Evolutionary conservation across 2,329 filamentous ascomycete species (phyloP).

Genomic region (Diaporthe nobilis): DNA sequence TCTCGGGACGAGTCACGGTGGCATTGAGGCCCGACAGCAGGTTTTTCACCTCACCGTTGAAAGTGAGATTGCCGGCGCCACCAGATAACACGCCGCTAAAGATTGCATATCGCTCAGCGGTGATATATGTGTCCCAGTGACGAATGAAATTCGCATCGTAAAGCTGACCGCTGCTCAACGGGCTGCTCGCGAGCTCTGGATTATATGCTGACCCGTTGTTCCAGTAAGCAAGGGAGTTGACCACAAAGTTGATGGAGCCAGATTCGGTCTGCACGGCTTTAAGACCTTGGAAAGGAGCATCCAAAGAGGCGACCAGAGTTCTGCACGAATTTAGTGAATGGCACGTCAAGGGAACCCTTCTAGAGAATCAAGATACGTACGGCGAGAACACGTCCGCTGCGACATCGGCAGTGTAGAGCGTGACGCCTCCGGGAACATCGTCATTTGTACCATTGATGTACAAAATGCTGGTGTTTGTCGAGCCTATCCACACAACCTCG

Average conservation of each 20-base stretch:
- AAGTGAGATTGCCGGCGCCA: conserved; percentile 46
- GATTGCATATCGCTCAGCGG: conserved; percentile 68
- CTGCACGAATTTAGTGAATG: conserved; percentile 37
- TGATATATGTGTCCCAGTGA: conserved; percentile 72
- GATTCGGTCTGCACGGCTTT: conserved; percentile 51
- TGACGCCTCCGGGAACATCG: conserved; percentile 57
- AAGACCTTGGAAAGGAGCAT: conserved; percentile 55
- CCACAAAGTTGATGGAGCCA: conserved; percentile 55
- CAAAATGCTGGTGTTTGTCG: conserved; percentile 60
- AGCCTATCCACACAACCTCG: conserved; percentile 71
- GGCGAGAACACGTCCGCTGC: conserved; percentile 44
- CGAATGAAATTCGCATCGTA: conserved; percentile 71
- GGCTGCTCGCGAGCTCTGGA: conserved; percentile 60
- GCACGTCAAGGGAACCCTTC: neutral
- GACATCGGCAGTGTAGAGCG: conserved; percentile 55
- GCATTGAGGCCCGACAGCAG: conserved; percentile 52
- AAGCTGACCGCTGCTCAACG: conserved; percentile 65
- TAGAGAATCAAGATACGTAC: neutral
- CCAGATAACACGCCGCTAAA: conserved; percentile 69
- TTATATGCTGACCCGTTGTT: conserved; percentile 72
- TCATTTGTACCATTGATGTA: conserved; percentile 65
- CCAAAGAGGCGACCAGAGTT: conserved; percentile 53
- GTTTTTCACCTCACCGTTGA: conserved; percentile 51
- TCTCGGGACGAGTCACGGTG: conserved; percentile 54
- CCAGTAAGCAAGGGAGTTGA: conserved; percentile 64